phyloP scores from a whole-genome alignment of 176 grass and related monocot species.

The Bothriochloa decipiens region DNA sequence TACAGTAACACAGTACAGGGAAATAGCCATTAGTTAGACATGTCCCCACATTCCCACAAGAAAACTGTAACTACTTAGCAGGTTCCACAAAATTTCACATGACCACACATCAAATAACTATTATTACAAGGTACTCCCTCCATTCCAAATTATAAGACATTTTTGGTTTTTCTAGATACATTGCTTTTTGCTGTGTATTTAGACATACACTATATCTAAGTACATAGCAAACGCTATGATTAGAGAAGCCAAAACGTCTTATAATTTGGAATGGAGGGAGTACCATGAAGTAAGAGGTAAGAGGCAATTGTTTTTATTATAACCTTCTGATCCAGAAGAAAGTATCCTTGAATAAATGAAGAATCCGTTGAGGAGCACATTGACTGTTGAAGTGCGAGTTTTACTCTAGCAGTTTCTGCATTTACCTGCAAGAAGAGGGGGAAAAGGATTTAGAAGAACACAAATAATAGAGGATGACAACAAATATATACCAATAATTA shows the following conservation, averaged over 20 bases:
- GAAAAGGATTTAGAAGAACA: constrained; percentile 20
- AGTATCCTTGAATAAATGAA: constrained; percentile 89
- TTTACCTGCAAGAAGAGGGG: constrained; percentile 54
- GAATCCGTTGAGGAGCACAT: constrained; percentile 73
- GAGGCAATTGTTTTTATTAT: constrained; percentile 2
- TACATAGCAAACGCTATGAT: no score
- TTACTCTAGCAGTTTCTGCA: constrained; percentile 74
- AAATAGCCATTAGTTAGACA: neutral
- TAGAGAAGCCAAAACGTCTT: no score
- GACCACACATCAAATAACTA: neutral
- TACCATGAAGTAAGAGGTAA: constrained; percentile 31
- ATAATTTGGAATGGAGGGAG: no score
- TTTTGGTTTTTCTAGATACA: no score
- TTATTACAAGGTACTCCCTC: constrained; percentile 6
- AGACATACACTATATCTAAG: no score
- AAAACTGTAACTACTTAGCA: constrained; percentile 22
- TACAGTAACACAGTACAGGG: neutral
- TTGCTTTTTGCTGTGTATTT: no score
- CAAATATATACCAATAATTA: constrained; percentile 16
- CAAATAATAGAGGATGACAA: constrained; percentile 28
- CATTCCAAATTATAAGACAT: no score
- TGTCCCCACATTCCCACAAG: neutral
- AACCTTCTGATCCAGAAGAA: constrained; percentile 88
- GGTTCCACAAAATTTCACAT: neutral
- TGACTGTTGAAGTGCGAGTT: constrained; percentile 85